Evolutionary conservation across 371 early-diverging fungal species (phyloP).

Genomic region (Mortierella polycephala): DNA sequence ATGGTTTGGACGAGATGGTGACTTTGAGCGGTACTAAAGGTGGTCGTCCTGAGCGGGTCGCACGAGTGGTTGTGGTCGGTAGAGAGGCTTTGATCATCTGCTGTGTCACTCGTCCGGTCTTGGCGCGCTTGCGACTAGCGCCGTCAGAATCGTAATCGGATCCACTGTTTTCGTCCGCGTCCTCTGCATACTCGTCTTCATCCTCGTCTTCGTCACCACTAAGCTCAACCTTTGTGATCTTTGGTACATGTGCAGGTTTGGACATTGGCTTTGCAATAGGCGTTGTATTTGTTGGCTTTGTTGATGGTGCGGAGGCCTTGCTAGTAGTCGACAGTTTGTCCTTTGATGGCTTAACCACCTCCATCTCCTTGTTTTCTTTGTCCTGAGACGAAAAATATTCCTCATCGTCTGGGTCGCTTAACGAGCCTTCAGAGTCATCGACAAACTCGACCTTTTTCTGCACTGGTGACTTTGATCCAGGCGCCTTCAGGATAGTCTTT

Average conservation of each 20-base stretch:
- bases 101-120: constrained; percentile 33
- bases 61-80: constrained; percentile 15
- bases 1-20: constrained; percentile 43
- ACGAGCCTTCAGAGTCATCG: constrained; percentile 31
- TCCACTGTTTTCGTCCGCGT: constrained; percentile 14
- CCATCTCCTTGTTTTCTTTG: constrained; percentile 11
- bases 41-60: constrained; percentile 43
- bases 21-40: constrained; percentile 20
- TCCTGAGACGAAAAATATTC: constrained; percentile 1
- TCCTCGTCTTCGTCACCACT: constrained; percentile 19
- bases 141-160: constrained; percentile 39
- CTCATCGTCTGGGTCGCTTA: constrained; percentile 34
- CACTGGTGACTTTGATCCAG: constrained; percentile 29
- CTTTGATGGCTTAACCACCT: neutral
- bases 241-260: neutral
- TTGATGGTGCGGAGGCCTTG: neutral
- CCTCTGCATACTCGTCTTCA: constrained; percentile 23
- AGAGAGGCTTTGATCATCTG: constrained; percentile 26
- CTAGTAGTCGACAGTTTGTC: too few relatives aligned
- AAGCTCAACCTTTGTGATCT: constrained; percentile 13
- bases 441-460: constrained; percentile 48
- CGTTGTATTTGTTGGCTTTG: neutral
- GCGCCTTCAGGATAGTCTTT: constrained; percentile 37
- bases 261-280: neutral
- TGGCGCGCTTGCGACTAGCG: constrained; percentile 14